Evolutionary conservation across 2,329 filamentous ascomycete species (phyloP).

Genomic region (Nannizzia gypsea): DNA sequence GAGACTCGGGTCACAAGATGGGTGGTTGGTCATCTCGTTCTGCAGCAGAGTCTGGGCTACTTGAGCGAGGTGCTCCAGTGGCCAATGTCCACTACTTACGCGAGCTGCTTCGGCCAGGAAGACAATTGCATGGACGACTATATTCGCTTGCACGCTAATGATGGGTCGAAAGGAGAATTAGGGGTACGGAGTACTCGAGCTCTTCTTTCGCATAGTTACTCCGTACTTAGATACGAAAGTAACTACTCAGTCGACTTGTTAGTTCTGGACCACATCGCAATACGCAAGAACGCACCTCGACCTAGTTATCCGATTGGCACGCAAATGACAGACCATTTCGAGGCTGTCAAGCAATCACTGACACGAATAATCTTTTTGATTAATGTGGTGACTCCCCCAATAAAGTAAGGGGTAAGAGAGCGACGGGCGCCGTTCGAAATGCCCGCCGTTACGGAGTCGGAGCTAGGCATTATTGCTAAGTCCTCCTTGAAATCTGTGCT

Average conservation of each 20-base stretch:
- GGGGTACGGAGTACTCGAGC: no score
- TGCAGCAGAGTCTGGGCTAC: constrained; percentile 52
- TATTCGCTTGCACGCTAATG: no score
- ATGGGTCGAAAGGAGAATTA: no score
- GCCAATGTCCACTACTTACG: no score
- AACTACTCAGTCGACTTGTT: constrained; percentile 46
- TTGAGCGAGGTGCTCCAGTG: no score
- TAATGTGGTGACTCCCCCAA: constrained; percentile 56
- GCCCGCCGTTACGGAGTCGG: constrained; percentile 45
- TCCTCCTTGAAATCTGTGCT: constrained; percentile 55
- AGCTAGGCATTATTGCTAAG: constrained; percentile 47
- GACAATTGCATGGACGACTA: no score
- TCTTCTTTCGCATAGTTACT: no score
- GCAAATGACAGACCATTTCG: constrained; percentile 57
- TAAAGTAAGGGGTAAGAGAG: constrained; percentile 44
- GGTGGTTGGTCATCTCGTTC: constrained; percentile 51
- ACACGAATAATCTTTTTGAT: constrained; percentile 49
- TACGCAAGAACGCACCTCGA: constrained; percentile 47
- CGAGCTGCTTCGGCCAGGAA: no score
- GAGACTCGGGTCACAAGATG: constrained; percentile 50
- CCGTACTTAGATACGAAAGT: constrained; percentile 44
- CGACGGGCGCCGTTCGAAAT: constrained; percentile 59
- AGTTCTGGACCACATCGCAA: constrained; percentile 50
- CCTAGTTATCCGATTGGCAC: constrained; percentile 54
- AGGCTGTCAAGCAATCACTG: constrained; percentile 54